These are phyloP conservation scores for Aspergillus cejpii DNA, from an alignment of 2,329 filamentous ascomycete species.

Conservation along the genomic window DNA sequence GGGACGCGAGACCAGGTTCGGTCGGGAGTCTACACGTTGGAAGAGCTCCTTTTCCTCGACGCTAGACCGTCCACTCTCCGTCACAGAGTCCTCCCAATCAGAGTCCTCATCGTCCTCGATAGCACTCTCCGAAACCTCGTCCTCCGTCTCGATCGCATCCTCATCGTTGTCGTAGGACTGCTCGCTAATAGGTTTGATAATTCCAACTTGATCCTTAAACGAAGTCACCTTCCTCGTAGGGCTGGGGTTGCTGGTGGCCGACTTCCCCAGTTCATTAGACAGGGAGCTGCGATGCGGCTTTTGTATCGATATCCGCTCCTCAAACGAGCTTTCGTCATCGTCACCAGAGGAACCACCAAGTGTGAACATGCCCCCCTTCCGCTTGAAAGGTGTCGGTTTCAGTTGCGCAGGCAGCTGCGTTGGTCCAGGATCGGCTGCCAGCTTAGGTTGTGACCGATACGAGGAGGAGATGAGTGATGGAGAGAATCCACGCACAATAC, in stretches of 20 bases:
- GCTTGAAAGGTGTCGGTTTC: slow-evolving; percentile 50
- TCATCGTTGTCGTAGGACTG: slow-evolving; percentile 46
- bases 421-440: slow-evolving; percentile 45
- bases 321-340: slow-evolving; percentile 70
- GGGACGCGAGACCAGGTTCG: slow-evolving; percentile 74
- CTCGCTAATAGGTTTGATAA: slow-evolving; percentile 58
- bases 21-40: slow-evolving; percentile 76
- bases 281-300: slow-evolving; percentile 49
- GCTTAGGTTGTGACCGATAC: slow-evolving; percentile 55
- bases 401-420: slow-evolving; percentile 58
- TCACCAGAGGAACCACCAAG: slow-evolving; percentile 83
- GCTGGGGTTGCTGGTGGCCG: slow-evolving; percentile 23
- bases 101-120: slow-evolving; percentile 65
- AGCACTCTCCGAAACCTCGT: slow-evolving; percentile 72
- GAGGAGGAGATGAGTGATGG: slow-evolving; percentile 66
- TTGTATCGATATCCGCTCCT: slow-evolving; percentile 52
- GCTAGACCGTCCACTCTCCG: slow-evolving; percentile 76
- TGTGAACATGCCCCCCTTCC: slow-evolving; percentile 59
- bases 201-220: slow-evolving; percentile 69
- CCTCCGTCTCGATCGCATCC: slow-evolving; percentile 55
- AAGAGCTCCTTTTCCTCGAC: slow-evolving; percentile 75
- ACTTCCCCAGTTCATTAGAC: slow-evolving; percentile 48
- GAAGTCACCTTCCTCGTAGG: slow-evolving; percentile 68
- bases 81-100: slow-evolving; percentile 60
- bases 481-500: slow-evolving; percentile 79